Percentiles rank a stretch among this genome's conserved stretches.
Conservation (phyloP, 2,329 filamentous ascomycete species). For the Cladophialophora immunda region DNA sequence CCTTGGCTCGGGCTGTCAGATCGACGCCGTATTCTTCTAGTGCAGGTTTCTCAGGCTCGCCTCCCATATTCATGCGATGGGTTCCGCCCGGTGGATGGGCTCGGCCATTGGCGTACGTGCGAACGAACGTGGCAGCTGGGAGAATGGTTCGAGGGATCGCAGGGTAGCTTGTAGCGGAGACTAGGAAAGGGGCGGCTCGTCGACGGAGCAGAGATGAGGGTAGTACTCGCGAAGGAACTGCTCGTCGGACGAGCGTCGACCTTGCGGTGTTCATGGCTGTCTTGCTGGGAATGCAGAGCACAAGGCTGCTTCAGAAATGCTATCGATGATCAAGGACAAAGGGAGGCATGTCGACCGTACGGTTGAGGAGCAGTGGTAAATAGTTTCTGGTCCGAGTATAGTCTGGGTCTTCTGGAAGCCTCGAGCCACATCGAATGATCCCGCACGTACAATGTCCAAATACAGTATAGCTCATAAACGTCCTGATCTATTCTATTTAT, state of each 20-base stretch:
- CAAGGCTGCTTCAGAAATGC: slow-evolving; percentile 25
- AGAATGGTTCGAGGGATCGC: slow-evolving; percentile 19
- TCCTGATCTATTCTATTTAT: not conserved
- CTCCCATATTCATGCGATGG: slow-evolving; percentile 89
- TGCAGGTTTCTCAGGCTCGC: slow-evolving; percentile 79
- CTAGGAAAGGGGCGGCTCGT: slow-evolving; percentile 19
- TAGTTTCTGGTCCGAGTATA: slow-evolving; percentile 12
- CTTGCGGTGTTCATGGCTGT: slow-evolving; percentile 35
- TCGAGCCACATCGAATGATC: slow-evolving; percentile 29
- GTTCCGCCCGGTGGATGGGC: slow-evolving; percentile 86
- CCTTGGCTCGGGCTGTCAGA: slow-evolving; percentile 81
- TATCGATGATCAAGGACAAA: slow-evolving; percentile 33
- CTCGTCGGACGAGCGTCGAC: slow-evolving; percentile 39
- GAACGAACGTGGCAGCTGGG: slow-evolving; percentile 35
- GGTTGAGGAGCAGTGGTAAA: slow-evolving; percentile 4
- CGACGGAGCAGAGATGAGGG: slow-evolving; percentile 21
- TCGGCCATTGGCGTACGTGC: slow-evolving; percentile 66
- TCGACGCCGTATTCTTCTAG: slow-evolving; percentile 92
- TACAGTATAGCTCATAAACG: not conserved
- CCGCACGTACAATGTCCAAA: slow-evolving; percentile 1
- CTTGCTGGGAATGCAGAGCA: slow-evolving; percentile 15
- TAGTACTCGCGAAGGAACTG: slow-evolving; percentile 25
- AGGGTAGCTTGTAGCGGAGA: slow-evolving; percentile 8
- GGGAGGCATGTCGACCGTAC: slow-evolving; percentile 16
- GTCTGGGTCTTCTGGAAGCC: slow-evolving; percentile 26